These are phyloP conservation scores for Brassica napus DNA, from an alignment of 345 rosid genomes.

Conservation along the genomic window Da-Ae NC_063434.1:1259501-1260000, in stretches of 20 bases:
- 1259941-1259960: conserved; percentile 20
- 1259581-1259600: background rate
- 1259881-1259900: conserved; percentile 25
- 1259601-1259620: background rate
- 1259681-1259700: background rate
- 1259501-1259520: background rate
- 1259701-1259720: conserved; percentile 2
- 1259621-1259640: background rate
- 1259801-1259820: background rate
- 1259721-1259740: background rate
- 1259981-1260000: conserved; percentile 44
- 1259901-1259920: conserved; percentile 23
- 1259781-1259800: background rate
- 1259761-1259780: background rate
- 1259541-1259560: background rate
- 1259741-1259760: background rate
- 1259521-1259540: background rate
- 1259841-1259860: conserved; percentile 32
- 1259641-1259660: background rate
- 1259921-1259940: background rate
- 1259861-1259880: background rate
- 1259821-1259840: conserved; percentile 26
- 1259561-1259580: background rate
- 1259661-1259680: background rate
- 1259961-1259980: conserved; percentile 33